phyloP scores from a whole-genome alignment of 768 basidiomycete species.

The Cantharellus anzutake region DNA sequence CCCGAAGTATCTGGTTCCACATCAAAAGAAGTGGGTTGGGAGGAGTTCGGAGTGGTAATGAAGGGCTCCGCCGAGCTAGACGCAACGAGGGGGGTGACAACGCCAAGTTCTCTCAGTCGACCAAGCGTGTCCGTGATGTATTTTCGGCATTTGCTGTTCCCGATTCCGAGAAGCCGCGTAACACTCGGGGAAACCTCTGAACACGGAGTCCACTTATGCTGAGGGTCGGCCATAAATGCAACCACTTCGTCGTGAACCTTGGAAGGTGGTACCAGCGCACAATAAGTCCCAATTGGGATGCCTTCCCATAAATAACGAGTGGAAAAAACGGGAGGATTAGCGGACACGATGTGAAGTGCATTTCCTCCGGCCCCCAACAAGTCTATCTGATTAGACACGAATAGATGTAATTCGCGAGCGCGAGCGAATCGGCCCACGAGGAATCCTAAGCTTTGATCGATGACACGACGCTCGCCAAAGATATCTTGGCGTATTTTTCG shows the following conservation, averaged over 20 bases:
- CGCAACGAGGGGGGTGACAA: conserved; percentile 38
- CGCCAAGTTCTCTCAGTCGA: conserved; percentile 34
- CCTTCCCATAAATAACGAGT: conserved; percentile 43
- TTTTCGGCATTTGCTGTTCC: conserved; percentile 36
- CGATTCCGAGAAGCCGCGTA: conserved; percentile 33
- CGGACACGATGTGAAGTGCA: conserved; percentile 26
- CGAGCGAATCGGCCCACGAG: conserved; percentile 47
- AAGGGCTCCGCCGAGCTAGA: conserved; percentile 24
- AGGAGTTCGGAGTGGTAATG: conserved; percentile 23
- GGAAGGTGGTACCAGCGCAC: conserved; percentile 39
- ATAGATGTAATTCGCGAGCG: conserved; percentile 42
- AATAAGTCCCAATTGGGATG: conserved; percentile 44
- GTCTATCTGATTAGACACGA: conserved; percentile 29
- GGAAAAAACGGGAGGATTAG: conserved; percentile 35
- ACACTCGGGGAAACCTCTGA: conserved; percentile 34
- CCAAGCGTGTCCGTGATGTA: conserved; percentile 44
- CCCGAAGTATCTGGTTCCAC: background rate
- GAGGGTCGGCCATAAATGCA: conserved; percentile 28
- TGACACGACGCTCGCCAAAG: conserved; percentile 46
- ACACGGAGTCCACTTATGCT: conserved; percentile 30
- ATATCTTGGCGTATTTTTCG: conserved; percentile 27
- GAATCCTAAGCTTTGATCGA: conserved; percentile 61
- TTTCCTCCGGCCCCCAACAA: conserved; percentile 15
- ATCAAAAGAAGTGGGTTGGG: conserved; percentile 18
- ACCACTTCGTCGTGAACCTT: conserved; percentile 38